Conservation (phyloP, 2,329 filamentous ascomycete genomes). For the Alternaria conjuncta region DNA sequence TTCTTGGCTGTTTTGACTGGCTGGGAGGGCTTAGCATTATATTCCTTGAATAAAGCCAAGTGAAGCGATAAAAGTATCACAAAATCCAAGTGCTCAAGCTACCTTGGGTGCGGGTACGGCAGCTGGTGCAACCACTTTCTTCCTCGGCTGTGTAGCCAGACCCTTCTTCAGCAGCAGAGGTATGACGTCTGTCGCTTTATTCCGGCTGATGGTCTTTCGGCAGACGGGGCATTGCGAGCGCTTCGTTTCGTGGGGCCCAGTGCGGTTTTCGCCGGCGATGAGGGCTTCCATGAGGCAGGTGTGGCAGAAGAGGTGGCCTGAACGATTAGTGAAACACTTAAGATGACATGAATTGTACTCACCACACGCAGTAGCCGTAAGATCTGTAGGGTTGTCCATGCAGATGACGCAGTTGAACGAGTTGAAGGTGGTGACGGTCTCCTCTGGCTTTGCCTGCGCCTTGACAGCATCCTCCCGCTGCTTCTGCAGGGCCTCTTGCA, state of each 20-base stretch:
- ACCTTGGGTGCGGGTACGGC: slow-evolving; percentile 21
- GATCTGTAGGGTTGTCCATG: slow-evolving; percentile 66
- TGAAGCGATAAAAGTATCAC: slow-evolving; percentile 4
- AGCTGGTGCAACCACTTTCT: slow-evolving; percentile 21
- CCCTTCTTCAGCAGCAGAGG: slow-evolving; percentile 51
- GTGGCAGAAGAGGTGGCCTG: slow-evolving; percentile 70
- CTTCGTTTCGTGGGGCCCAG: slow-evolving; percentile 51
- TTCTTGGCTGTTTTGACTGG: not conserved
- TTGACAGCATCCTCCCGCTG: slow-evolving; percentile 60
- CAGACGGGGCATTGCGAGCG: slow-evolving; percentile 57
- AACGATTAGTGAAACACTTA: slow-evolving; percentile 6
- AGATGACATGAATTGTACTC: slow-evolving; percentile 31
- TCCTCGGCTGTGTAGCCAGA: slow-evolving; percentile 42
- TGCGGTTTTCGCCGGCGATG: slow-evolving; percentile 60
- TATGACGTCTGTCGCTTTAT: slow-evolving; percentile 51
- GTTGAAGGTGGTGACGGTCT: slow-evolving; percentile 52
- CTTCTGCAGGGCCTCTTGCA: slow-evolving; percentile 58
- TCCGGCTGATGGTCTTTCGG: slow-evolving; percentile 52
- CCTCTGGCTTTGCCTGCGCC: slow-evolving; percentile 50
- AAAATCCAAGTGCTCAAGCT: slow-evolving; percentile 26
- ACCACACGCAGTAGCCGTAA: slow-evolving; percentile 67
- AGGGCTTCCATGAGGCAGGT: slow-evolving; percentile 67
- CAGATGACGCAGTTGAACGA: slow-evolving; percentile 67
- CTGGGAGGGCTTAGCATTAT: slow-evolving; percentile 6
- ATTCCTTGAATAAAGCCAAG: not conserved